Conservation (phyloP, 345 rosid genomes). For the Euphorbia tirucalli region DNA sequence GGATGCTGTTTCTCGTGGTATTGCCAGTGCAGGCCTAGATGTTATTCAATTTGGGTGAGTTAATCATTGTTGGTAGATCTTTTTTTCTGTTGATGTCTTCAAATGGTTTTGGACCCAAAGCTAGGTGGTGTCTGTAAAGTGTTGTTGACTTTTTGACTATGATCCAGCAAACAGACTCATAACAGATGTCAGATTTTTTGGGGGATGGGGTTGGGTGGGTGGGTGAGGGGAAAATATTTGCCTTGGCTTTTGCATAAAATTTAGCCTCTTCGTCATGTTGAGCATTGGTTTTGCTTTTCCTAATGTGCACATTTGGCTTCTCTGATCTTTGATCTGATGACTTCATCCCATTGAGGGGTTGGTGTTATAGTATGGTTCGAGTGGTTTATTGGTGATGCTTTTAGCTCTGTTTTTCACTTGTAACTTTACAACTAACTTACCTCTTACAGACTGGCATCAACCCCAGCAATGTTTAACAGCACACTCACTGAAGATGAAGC, state of each 20-base stretch:
- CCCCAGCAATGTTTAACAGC: constrained; percentile 99
- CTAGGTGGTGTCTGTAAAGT: not conserved
- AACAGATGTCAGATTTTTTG: not conserved
- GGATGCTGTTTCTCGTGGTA: constrained; percentile 90
- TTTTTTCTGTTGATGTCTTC: constrained; percentile 1
- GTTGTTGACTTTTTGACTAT: not conserved
- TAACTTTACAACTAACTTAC: not conserved
- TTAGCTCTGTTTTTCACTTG: not conserved
- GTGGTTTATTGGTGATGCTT: not conserved
- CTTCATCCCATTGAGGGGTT: not conserved
- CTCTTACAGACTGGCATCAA: constrained; percentile 75
- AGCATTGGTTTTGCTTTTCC: not conserved
- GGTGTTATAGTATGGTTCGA: not conserved
- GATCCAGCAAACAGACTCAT: not conserved
- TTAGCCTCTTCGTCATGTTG: not conserved
- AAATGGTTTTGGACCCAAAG: not conserved
- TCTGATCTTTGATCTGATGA: not conserved
- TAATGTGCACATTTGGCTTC: constrained; percentile 5
- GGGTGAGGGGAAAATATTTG: too few species aligned
- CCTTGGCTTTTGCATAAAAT: not conserved
- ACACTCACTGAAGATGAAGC: constrained; percentile 68
- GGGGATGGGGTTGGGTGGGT: not conserved
- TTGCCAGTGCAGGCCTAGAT: constrained; percentile 63
- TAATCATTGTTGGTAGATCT: constrained; percentile 1
- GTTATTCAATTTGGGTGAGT: constrained; percentile 92